Evolutionary conservation across 2,329 filamentous ascomycete species (phyloP).

Genomic region (Fusarium oxysporum): DNA sequence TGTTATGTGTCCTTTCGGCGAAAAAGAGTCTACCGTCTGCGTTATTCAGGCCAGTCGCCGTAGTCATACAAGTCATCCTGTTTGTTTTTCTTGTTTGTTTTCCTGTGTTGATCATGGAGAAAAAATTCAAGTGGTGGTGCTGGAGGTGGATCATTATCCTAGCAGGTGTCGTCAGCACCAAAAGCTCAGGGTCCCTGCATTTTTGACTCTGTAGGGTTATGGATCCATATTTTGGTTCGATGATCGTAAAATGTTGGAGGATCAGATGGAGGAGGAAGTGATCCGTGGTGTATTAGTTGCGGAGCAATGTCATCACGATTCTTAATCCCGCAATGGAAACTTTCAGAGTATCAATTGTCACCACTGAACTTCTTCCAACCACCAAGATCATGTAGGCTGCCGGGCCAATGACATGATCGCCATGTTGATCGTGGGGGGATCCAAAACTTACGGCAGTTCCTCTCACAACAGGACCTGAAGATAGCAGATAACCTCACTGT

Average conservation of each 20-base stretch:
- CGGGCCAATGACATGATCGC: slow-evolving; percentile 38
- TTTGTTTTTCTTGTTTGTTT: slow-evolving; percentile 12
- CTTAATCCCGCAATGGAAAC: slow-evolving; percentile 14
- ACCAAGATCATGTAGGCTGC: slow-evolving; percentile 24
- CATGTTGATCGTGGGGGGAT: slow-evolving; percentile 34
- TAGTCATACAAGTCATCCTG: background rate
- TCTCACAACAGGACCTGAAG: background rate
- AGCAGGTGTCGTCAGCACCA: slow-evolving; percentile 44
- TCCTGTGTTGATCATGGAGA: slow-evolving; percentile 18
- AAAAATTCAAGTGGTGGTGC: slow-evolving; percentile 25
- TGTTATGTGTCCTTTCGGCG: background rate
- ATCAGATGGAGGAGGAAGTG: background rate
- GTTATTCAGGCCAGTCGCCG: background rate
- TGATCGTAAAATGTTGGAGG: background rate
- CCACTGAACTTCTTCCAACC: slow-evolving; percentile 14
- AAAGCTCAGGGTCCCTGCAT: slow-evolving; percentile 27
- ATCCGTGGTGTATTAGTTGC: background rate
- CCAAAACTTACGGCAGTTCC: slow-evolving; percentile 7
- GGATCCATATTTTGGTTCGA: slow-evolving; percentile 13
- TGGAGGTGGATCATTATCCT: slow-evolving; percentile 27
- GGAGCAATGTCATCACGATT: slow-evolving; percentile 25
- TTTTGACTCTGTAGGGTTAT: slow-evolving; percentile 2
- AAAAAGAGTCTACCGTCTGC: background rate
- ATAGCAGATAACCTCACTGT: background rate
- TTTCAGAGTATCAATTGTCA: slow-evolving; percentile 3